phyloP scores from a whole-genome alignment of 1,284 basidiomycete species.

The Cryptococcus sp. region DNA sequence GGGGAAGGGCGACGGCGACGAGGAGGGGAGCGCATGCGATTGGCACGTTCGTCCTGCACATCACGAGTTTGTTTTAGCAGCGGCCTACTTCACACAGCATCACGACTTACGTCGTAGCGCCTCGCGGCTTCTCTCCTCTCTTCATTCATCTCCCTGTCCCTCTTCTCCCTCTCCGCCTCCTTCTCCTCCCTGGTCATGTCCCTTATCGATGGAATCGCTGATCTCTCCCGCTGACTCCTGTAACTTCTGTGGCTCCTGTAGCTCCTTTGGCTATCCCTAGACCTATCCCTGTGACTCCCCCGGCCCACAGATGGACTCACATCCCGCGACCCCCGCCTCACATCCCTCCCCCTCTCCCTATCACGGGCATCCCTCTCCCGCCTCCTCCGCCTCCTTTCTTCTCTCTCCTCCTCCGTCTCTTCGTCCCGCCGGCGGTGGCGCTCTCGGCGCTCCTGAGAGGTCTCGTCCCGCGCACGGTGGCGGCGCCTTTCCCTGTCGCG shows the following conservation, averaged over 20 bases:
- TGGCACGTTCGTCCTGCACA: background rate
- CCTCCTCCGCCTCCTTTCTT: conserved; percentile 21
- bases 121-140: conserved; percentile 38
- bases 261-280: conserved; percentile 33
- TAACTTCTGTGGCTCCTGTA: conserved; percentile 26
- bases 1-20: conserved; percentile 62
- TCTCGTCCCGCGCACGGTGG: conserved; percentile 25
- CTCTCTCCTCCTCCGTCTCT: conserved; percentile 37
- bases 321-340: conserved; percentile 9
- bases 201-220: conserved; percentile 15
- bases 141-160: conserved; percentile 44
- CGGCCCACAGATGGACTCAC: conserved; percentile 17
- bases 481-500: conserved; percentile 51
- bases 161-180: conserved; percentile 39
- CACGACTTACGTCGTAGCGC: conserved; percentile 13
- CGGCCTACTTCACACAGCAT: background rate
- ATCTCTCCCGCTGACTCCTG: conserved; percentile 5
- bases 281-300: conserved; percentile 22
- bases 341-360: conserved; percentile 19
- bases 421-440: conserved; percentile 25
- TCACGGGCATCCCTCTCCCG: conserved; percentile 23
- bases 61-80: background rate
- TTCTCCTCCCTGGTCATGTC: conserved; percentile 42
- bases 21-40: conserved; percentile 22
- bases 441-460: conserved; percentile 21